Evolutionary conservation across 768 basidiomycete species (phyloP), one percentile per base, ranked within the genome.

Genomic region (Sistotremastrum suecicum): DNA sequence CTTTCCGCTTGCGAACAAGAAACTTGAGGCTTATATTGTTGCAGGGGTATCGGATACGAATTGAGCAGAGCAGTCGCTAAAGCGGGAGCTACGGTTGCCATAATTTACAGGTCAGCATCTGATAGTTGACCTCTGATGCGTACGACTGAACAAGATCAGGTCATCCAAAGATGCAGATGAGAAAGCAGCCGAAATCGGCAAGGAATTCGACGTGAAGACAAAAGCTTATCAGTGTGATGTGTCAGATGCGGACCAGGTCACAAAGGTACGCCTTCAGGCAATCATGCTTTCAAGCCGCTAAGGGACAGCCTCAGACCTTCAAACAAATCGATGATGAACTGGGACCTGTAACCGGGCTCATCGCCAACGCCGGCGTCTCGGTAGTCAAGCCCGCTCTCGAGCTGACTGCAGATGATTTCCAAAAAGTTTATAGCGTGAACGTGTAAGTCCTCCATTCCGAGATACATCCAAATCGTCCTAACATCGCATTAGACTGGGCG

Each of bases 361-460:
- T 80, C 31, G 76, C 78, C 20, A 78, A 78, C 40, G 74, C 80
- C 0, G 80, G 78, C 3, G 67, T 77, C 9, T 78, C 79, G 0
- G 67, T 76, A 36, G 67, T 76, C 38, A 81, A 80, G 58, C 72
- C 75, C 0, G 78, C 78, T 0, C 42, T 78, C 28, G 74, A 82
- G 2, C 58, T 81, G 47, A 66, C 64, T 1, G 53, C 63, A 3
- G 70, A 75, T 0, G 80, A 83, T 46, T 82, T 78, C 60, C 54
- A 64, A 1, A 60, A 56, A 8, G 69, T 80, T 0, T 80, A 69
- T 50, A 65, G 66, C 42, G 71, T 74, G 10, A 83, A 82, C 49
- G 78, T 81, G 5, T 20, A 20, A 20, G 20, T 20, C 20, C 20
- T 20, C 20, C 20, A 20, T 20, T 20, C 20, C 20, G 20, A 20